These are phyloP conservation scores for Raphanus hybrid DNA, from an alignment of 441 rosid genomes.

Conservation along the genomic window DNA sequence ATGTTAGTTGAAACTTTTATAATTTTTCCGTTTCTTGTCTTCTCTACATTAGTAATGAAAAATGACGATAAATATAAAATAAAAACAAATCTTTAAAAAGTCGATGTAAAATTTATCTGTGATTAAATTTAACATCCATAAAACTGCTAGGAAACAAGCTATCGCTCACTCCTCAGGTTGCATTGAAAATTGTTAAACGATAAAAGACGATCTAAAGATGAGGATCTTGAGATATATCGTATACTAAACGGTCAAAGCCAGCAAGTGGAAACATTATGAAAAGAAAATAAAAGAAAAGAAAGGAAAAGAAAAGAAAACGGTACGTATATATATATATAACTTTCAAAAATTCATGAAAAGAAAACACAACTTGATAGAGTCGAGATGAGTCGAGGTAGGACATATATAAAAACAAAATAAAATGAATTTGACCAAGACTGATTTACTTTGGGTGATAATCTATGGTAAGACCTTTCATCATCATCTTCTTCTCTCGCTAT, in stretches of 20 bases:
- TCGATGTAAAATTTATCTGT: not conserved
- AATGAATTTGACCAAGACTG: slow-evolving; percentile 41
- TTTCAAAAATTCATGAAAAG: slow-evolving; percentile 41
- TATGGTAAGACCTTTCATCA: slow-evolving; percentile 27
- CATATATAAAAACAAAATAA: slow-evolving; percentile 4
- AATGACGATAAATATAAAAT: not conserved
- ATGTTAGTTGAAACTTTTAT: no score
- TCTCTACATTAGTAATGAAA: not conserved
- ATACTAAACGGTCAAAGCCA: slow-evolving; percentile 20
- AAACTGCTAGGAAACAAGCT: slow-evolving; percentile 1
- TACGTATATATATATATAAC: slow-evolving; percentile 14
- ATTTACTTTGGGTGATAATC: slow-evolving; percentile 33
- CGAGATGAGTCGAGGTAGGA: slow-evolving; percentile 18
- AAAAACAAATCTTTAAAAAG: not conserved
- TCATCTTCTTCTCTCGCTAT: slow-evolving; percentile 22
- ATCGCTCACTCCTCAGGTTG: slow-evolving; percentile 22
- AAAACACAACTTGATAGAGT: slow-evolving; percentile 34
- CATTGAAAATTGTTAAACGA: slow-evolving; percentile 25
- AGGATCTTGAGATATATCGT: not conserved
- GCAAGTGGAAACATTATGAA: slow-evolving; percentile 11
- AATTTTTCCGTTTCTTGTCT: not conserved
- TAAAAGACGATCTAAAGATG: slow-evolving; percentile 22
- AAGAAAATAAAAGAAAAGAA: not conserved
- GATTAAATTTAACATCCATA: not conserved
- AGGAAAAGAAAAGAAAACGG: slow-evolving; percentile 6